These are phyloP conservation scores for Prunus padus DNA, from an alignment of 306 rosid genomes.

Conservation along the genomic window DNA sequence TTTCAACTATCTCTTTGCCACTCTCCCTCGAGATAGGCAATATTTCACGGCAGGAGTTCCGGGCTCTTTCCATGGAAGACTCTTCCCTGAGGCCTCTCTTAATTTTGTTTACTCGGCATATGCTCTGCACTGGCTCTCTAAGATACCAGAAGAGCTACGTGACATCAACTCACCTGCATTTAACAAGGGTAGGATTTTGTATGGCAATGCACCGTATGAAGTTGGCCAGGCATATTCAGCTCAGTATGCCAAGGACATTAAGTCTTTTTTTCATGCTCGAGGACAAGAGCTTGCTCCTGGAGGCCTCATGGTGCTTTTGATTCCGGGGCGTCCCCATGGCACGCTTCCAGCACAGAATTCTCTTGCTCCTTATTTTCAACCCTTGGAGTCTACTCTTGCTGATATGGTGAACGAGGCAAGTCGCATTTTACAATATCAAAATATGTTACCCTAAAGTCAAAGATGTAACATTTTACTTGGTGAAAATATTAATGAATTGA, in stretches of 20 bases:
- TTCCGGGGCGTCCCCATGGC: not conserved
- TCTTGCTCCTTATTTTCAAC: not conserved
- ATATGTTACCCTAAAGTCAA: not conserved
- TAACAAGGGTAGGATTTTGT: constrained; percentile 8
- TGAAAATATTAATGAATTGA: no score
- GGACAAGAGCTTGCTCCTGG: constrained; percentile 15
- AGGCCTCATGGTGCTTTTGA: constrained; percentile 4
- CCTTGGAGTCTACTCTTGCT: not conserved
- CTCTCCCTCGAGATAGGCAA: not conserved
- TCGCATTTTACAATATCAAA: no score
- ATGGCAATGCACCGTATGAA: not conserved
- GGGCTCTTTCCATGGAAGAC: not conserved
- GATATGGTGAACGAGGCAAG: constrained; percentile 11
- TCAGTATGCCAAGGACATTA: constrained; percentile 11
- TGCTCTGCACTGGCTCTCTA: constrained; percentile 6
- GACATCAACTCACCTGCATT: not conserved
- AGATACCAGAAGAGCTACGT: not conserved
- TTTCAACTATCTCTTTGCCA: constrained; percentile 15
- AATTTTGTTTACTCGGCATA: constrained; percentile 4
- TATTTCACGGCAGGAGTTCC: constrained; percentile 6
- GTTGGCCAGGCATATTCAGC: not conserved
- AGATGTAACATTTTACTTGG: not conserved
- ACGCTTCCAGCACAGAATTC: not conserved
- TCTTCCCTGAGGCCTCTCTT: constrained; percentile 17
- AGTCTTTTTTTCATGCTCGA: not conserved